A percentile compares a stretch with the other conserved stretches of the same genome.
Evolutionary conservation across 495 filamentous ascomycete species (phyloP).

Genomic region (Podospora australis): DNA sequence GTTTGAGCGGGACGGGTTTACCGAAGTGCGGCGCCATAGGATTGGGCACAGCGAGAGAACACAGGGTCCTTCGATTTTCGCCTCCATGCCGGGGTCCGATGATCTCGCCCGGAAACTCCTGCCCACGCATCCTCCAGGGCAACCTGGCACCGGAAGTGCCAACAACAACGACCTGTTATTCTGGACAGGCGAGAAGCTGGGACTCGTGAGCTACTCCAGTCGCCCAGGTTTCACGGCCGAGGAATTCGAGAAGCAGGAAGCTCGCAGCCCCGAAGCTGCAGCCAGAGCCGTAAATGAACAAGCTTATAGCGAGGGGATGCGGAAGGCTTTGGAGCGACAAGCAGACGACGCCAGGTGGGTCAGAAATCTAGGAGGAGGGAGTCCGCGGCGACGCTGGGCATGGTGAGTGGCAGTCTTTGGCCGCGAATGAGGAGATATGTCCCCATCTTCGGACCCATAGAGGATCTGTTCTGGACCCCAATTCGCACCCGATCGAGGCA

Average conservation of each 20-base stretch:
- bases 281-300: conserved; percentile 37
- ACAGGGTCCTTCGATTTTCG: conserved; percentile 37
- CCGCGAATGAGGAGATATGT: too few species aligned
- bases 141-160: conserved; percentile 19
- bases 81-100: conserved; percentile 44
- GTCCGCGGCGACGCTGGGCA: too few species aligned
- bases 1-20: conserved; percentile 81
- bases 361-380: conserved; percentile 50
- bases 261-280: conserved; percentile 40
- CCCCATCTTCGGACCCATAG: too few species aligned
- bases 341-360: conserved; percentile 79
- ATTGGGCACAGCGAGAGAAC: conserved; percentile 48
- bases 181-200: conserved; percentile 78
- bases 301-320: conserved; percentile 63
- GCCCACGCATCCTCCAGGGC: conserved; percentile 41
- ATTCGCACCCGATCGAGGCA: too few species aligned
- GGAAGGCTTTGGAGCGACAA: conserved; percentile 67
- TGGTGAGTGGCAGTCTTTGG: too few species aligned
- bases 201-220: conserved; percentile 58
- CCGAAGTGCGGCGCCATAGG: conserved; percentile 71
- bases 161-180: conserved; percentile 63
- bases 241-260: conserved; percentile 40
- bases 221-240: conserved; percentile 38
- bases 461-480: too few species aligned
- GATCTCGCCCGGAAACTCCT: conserved; percentile 69